Percentiles rank a stretch among this genome's conserved stretches.
These are phyloP conservation scores for Daedalea quercina DNA, from an alignment of 768 basidiomycete genomes.

Conservation along the genomic window DNA sequence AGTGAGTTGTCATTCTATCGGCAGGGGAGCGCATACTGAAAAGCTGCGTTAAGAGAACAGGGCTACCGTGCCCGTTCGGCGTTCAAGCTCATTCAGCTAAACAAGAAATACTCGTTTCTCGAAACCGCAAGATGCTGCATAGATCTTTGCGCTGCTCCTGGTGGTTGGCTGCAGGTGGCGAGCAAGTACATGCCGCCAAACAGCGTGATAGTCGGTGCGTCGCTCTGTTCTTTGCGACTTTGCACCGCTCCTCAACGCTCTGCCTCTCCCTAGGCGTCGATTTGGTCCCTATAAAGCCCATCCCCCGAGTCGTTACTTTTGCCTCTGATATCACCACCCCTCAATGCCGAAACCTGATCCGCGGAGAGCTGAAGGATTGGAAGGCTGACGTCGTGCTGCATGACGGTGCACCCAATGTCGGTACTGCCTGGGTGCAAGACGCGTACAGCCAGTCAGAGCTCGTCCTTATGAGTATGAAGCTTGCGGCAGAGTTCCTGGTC, in stretches of 20 bases:
- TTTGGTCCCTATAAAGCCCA: conserved; percentile 92
- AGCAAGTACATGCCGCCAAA: conserved; percentile 96
- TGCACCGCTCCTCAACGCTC: conserved; percentile 8
- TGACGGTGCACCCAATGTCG: conserved; percentile 99
- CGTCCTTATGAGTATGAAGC: conserved; percentile 89
- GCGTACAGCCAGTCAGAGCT: conserved; percentile 96
- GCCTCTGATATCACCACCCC: conserved; percentile 91
- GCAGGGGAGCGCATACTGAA: background rate
- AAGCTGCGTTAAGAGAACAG: conserved; percentile 66
- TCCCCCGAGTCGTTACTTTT: conserved; percentile 89
- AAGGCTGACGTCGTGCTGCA: conserved; percentile 97
- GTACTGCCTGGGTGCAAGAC: conserved; percentile 98
- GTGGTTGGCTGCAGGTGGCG: conserved; percentile 98
- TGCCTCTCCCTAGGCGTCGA: conserved; percentile 65
- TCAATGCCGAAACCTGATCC: conserved; percentile 82
- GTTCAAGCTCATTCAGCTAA: conserved; percentile 97
- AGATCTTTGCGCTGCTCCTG: conserved; percentile 97
- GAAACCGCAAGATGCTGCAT: conserved; percentile 88
- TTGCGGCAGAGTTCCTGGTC: conserved; percentile 89
- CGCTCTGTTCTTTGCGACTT: background rate
- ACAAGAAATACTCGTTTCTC: conserved; percentile 94
- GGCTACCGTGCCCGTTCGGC: conserved; percentile 99
- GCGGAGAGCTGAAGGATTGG: conserved; percentile 93
- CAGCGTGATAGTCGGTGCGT: conserved; percentile 83
- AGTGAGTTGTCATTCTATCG: conserved; percentile 34